Base-by-base conservation (phyloP, 306 rosid species). In the Vachellia pachyceras region DNA sequence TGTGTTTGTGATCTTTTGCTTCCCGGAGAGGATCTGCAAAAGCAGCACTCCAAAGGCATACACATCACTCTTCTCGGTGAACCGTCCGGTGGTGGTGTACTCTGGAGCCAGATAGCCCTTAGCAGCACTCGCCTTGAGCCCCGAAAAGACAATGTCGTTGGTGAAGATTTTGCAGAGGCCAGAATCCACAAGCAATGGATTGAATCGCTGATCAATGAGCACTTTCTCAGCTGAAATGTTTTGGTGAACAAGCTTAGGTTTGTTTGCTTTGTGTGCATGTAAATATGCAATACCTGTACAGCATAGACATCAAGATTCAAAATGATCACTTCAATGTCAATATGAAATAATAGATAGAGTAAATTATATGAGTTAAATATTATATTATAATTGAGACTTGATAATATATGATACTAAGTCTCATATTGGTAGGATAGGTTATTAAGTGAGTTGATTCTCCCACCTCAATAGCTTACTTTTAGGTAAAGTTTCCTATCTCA, bases 101-200 rank as follows among this genome's bases (percentile, higher is more conserved):
- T 93, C 99, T 0, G 99, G 98, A 64, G 99, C 99, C 36, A 95
- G 84, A 84, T 91, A 95, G 29, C 99, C 99, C 90, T 89, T 92
- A 23, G 97, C 98, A 6, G 99, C 99, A 14, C 94, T 90, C 0
- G 92, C 88, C 84, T 95, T 95, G 20, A 95, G 96, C 14, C 88
- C 92, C 6, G 99, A 95, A 89, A 89, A 95, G 78, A 95, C 94
- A 0, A 95, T 88, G 18, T 95, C 99, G 18, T 95, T 88, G 22
- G 99, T 91, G 41, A 95, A 93, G 80, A 95, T 97, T 87, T 93
- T 93, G 84, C 90, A 93, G 80, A 93, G 85, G 71, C 99, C 99
- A 0, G 94, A 91, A 79, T 87, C 93, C 1, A 94, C 87, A 72
- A 95, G 94, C 75, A 89, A 33, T 0, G 99, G 97, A 82, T 85